Conservation (phyloP, 345 rosid species). For the Salix brachista region DNA sequence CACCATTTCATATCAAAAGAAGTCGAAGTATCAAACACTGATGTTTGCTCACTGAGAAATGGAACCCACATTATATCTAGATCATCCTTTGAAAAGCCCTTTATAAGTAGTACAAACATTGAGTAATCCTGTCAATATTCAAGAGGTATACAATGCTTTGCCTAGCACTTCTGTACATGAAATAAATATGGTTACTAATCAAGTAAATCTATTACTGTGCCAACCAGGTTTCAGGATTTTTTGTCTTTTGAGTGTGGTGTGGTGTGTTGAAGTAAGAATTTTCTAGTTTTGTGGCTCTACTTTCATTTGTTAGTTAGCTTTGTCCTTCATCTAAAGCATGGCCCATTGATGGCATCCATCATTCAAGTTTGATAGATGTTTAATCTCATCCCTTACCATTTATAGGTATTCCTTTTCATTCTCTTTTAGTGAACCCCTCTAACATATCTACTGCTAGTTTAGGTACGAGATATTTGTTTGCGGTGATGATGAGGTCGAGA, state of each 20-base stretch:
- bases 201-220: background rate
- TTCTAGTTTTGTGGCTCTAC: background rate
- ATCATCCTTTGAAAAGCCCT: background rate
- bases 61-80: background rate
- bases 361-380: background rate
- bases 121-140: background rate
- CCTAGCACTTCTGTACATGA: background rate
- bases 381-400: background rate
- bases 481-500: conserved; percentile 37
- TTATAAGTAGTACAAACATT: background rate
- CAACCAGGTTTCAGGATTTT: background rate
- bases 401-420: background rate
- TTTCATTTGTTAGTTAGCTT: background rate
- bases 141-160: background rate
- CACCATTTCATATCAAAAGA: background rate
- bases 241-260: background rate
- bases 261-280: background rate
- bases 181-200: background rate
- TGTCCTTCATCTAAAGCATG: background rate
- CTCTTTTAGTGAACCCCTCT: background rate
- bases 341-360: background rate
- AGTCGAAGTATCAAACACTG: background rate
- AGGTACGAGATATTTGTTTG: conserved; percentile 54
- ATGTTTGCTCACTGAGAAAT: background rate
- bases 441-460: background rate